Evolutionary conservation across 2,329 filamentous ascomycete genomes (phyloP), one percentile per base, ranked within the genome.

Genomic region (Monilinia aucupariae): DNA sequence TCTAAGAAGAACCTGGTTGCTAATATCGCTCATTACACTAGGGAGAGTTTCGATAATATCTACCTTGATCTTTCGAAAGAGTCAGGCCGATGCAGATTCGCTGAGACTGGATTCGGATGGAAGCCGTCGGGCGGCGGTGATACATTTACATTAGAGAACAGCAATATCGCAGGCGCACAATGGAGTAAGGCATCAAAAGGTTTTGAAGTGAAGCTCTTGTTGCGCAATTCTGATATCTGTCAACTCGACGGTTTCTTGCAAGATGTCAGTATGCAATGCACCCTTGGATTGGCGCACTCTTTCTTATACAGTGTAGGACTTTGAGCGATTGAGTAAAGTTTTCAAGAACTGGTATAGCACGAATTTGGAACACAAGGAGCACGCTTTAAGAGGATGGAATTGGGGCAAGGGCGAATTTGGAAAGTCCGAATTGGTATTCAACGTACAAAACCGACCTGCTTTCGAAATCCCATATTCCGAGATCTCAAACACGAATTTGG

Each of bases 341-440:
- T 97, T 99, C 83, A 97, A 97, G 80, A 90, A 93, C 73, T 97
- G 93, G 91, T 99, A 97, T 78, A 94, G 91, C 78, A 89, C 94
- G 72, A 92, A 87, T 71, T 83, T 99, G 64, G 92, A 97, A 75
- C 90, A 85, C 75, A 91, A 91, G 76, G 94, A 99, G 77, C 94
- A 97, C 76, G 92, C 94, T 30, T 80, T 99, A 64, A 87, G 94
- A 70, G 94, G 94, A 63, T 99, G 94, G 94, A 99, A 99, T 76
- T 99, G 94, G 96, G 94, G 94, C 72, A 99, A 97, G 78, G 91
- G 91, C 68, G 94, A 99, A 72, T 96, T 99, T 75, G 88, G 89
- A 66, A 96, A 97, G 78, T 89, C 92, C 61, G 94, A 99, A 79
- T 85, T 99, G 62, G 85, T 90, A 37, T 99, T 99, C 81, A 97